Base-by-base conservation (phyloP, 257 asterid genomes). In the Primulina eburnea region DNA sequence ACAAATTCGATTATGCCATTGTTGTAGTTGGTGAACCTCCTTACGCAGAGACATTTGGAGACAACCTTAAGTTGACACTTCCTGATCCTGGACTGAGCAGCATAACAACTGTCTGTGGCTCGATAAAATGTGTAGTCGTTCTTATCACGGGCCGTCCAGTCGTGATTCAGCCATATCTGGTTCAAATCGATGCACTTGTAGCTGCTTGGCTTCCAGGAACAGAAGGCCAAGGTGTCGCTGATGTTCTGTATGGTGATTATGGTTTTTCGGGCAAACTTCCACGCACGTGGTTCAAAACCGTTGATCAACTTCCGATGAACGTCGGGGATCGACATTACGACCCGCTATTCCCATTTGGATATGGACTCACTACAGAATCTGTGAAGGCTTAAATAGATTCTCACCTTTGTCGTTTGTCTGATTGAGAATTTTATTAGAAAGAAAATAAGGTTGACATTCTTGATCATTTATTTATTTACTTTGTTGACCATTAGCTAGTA, bases 161-260 rank as follows among this genome's bases (percentile, higher is more conserved):
- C 9, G 76, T 73, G 78, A 62, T 82, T 6, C 33, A 70, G 73
- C 82, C 82, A 1, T 78, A 79, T 16, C 12, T 82, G 0, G 61
- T 38, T 2, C 69, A 53, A 18, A 73, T 78, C 0, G 78, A 82
- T 11, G 86, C 71, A 9, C 78, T 78, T 3, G 83, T 75, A 1
- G 83, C 80, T 0, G 83, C 86, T 33, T 82, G 83, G 86, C 80
- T 78, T 30, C 83, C 82, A 8, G 83, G 83, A 5, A 50, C 83
- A 0, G 80, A 78, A 69, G 83, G 86, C 1, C 81, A 78, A 60
- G 86, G 86, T 14, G 80, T 78, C 2, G 80, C 81, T 12, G 86
- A 82, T 73, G 80, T 79, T 68, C 24, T 82, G 7, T 78, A 40
- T 18, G 83, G 86, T 2, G 79, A 69, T 4, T 68, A 73, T 64